Base-by-base conservation (phyloP, 1,284 basidiomycete genomes). In the Mycena sp. region DNA sequence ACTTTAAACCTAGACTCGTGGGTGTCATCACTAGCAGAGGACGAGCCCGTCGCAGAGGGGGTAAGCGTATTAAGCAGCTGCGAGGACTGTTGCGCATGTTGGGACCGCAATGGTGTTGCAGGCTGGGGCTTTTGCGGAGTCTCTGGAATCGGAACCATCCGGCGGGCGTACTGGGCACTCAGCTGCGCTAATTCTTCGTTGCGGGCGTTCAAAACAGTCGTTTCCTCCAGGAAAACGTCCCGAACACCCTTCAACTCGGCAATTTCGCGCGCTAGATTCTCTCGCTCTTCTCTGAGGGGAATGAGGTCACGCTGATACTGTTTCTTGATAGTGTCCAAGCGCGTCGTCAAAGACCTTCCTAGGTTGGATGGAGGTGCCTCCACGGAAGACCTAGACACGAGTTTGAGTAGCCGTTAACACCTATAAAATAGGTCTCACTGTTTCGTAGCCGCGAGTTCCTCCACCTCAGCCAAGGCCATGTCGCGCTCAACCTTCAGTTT, bases 131-230 rank as follows among this genome's bases (percentile, higher is more conserved):
- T 76, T 25, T 73, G 73, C 10, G 82, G 81, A 4, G 77, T 77
- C 65, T 87, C 86, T 10, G 83, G 77, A 22, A 83, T 80, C 38
- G 82, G 78, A 70, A 97, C 96, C 76, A 93, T 86, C 67, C 94
- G 91, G 52, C 93, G 90, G 6, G 90, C 83, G 74, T 96, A 93
- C 69, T 95, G 93, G 2, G 91, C 86, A 76, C 94, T 94, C 65
- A 97, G 88, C 79, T 96, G 94, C 7, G 93, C 93, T 14, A 99
- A 87, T 80, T 97, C 95, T 78, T 97, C 96, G 82, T 99, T 98
- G 70, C 96, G 91, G 18, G 92, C 93, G 78, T 96, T 96, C 63
- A 99, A 88, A 25, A 92, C 91, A 0, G 95, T 93, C 1, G 96
- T 95, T 83, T 99, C 97, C 77, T 98, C 96, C 22, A 97, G 83